phyloP scores from a whole-genome alignment of 257 asterid species.

The Echium plantagineum region DNA sequence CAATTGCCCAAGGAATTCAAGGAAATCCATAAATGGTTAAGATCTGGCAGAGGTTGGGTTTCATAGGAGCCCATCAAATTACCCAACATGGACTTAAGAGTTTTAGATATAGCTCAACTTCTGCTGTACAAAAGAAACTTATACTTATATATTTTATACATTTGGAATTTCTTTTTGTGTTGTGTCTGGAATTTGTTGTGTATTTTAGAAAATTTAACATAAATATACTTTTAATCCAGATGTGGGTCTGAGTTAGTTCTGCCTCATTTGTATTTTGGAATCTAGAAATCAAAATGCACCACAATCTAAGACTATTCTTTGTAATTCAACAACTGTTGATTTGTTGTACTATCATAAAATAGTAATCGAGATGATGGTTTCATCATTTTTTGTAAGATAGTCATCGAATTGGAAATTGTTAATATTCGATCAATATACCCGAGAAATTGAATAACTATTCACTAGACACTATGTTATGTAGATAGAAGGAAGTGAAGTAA shows the following conservation, averaged over 20 bases:
- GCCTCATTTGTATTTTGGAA: neutral
- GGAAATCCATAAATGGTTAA: neutral
- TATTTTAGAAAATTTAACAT: neutral
- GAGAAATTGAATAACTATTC: no score
- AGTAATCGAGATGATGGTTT: no score
- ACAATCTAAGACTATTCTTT: no score
- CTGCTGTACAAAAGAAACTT: constrained; percentile 16
- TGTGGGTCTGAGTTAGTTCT: neutral
- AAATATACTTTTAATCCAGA: no score
- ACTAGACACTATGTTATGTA: no score
- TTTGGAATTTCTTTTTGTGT: neutral
- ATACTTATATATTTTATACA: neutral
- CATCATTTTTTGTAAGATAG: no score
- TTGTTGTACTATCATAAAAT: no score
- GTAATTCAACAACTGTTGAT: no score
- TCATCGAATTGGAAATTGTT: no score
- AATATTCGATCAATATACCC: no score
- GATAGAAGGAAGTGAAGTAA: no score
- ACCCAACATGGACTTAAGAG: neutral
- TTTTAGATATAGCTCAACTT: constrained; percentile 8
- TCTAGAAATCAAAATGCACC: no score
- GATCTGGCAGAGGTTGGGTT: neutral
- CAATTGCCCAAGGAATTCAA: neutral
- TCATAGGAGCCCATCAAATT: neutral
- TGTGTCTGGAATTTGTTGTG: neutral